Evolutionary conservation across 2,329 filamentous ascomycete genomes (phyloP).

Genomic region (Epicoccum nigrum): DNA sequence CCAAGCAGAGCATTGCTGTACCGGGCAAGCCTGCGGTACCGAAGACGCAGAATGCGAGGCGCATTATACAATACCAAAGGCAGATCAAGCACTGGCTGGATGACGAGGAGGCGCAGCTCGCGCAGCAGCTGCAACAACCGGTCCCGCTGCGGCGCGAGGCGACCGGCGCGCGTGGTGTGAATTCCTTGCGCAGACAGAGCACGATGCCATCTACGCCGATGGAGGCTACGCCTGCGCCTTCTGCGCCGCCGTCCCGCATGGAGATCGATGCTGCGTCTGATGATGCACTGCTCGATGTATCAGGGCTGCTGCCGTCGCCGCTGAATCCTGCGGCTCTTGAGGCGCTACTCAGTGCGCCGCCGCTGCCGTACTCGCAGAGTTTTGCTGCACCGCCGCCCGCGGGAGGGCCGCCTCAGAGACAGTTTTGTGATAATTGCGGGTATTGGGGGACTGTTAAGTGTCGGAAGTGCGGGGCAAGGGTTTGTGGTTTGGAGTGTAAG

Average conservation of each 20-base stretch:
- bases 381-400: conserved; percentile 50
- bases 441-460: conserved; percentile 81
- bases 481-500: conserved; percentile 79
- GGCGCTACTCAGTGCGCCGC: conserved; percentile 66
- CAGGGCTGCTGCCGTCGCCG: conserved; percentile 62
- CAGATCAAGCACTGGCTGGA: conserved; percentile 83
- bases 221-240: conserved; percentile 34
- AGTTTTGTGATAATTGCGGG: conserved; percentile 80
- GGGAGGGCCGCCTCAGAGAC: conserved; percentile 59
- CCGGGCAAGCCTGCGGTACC: conserved; percentile 40
- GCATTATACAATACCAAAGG: conserved; percentile 80
- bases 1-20: conserved; percentile 52
- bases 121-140: conserved; percentile 51
- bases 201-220: conserved; percentile 32
- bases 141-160: conserved; percentile 26
- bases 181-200: conserved; percentile 31
- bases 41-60: conserved; percentile 69
- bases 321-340: conserved; percentile 68
- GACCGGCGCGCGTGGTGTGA: conserved; percentile 18
- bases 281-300: conserved; percentile 62
- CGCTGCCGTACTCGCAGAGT: conserved; percentile 72
- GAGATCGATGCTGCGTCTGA: conserved; percentile 24
- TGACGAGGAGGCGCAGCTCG: conserved; percentile 74
- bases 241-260: conserved; percentile 7
- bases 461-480: conserved; percentile 76